phyloP scores from a whole-genome alignment of 1,284 basidiomycete species.

The Wallemia hederae region DNA sequence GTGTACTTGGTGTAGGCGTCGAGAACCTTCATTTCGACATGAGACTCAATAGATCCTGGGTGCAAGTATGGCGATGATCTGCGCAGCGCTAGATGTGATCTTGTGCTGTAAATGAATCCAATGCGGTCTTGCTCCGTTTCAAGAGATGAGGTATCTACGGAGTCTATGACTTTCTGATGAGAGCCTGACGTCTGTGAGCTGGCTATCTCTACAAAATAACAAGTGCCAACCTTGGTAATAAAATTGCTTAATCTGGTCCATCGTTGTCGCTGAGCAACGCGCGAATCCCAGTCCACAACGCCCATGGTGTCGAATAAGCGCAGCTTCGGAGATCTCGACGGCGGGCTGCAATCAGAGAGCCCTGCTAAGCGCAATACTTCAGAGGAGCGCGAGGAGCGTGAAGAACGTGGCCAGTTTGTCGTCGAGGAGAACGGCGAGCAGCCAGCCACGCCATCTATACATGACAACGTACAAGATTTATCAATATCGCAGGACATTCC shows the following conservation, averaged over 20 bases:
- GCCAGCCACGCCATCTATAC: not conserved
- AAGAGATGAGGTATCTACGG: not conserved
- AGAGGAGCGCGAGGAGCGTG: constrained; percentile 6
- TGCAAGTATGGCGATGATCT: not conserved
- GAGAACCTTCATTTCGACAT: not conserved
- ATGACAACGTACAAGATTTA: not conserved
- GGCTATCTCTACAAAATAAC: not conserved
- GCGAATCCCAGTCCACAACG: not conserved
- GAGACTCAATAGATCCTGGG: not conserved
- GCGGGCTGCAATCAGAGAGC: not conserved
- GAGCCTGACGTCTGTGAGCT: not conserved
- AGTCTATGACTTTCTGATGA: not conserved
- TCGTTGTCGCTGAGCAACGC: not conserved
- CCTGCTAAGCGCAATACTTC: constrained; percentile 12
- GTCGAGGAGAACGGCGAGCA: not conserved
- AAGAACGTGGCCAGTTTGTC: constrained; percentile 8
- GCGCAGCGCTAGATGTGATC: not conserved
- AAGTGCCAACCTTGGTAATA: not conserved
- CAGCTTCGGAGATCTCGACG: not conserved
- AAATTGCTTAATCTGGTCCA: not conserved
- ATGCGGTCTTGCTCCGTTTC: not conserved
- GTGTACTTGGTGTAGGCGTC: not conserved
- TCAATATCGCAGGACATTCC: not conserved
- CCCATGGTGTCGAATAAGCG: not conserved
- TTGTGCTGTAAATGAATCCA: not conserved